Base-by-base conservation (phyloP, 2,329 filamentous ascomycete species). In the Penicillium vulpinum region DNA sequence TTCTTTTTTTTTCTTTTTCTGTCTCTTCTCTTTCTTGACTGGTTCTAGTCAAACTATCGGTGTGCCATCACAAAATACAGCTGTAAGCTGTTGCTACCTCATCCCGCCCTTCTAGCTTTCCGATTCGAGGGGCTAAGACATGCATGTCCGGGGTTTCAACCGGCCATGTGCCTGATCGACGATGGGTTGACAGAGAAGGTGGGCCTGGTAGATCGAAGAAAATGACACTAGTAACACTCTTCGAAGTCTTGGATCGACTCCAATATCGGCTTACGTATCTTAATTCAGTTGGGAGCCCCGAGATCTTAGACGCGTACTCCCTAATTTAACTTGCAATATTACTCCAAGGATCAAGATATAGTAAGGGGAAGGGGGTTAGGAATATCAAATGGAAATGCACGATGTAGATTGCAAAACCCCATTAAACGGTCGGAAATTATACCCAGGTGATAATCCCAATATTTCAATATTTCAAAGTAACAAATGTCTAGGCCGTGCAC, bases 81-180 rank as follows among this genome's bases (percentile, higher is more conserved):
- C 46, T 18, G 13, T 35, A 16, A 24, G n/a, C 13, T 39, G 6
- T 43, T 16, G 3, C 18, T 22, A n/a, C 29, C 39, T 22, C 13
- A 6, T 22, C 24, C 22, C 22, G 5, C 22, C 16, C 11, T n/a
- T 43, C 7, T 36, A 7, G 28, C n/a, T 9, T 16, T 11, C 33
- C 9, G 9, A 45, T 36, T 36, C 49, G 29, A 33, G 29, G 36
- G 48, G 9, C 15, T n/a, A 26, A 33, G 8, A 21, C n/a, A 7
- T 2, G 16, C 18, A 41, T 21, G 8, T 28, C 38, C 22, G 40
- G 29, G n/a, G 5, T 54, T 41, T 46, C 22, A 36, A 36, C 36
- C 40, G 36, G 45, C 41, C 31, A 18, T 51, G 54, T 62, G 39
- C 51, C 62, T 66, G 62, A 66, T 66, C 63, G 61, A 63, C 63